Percentiles rank a stretch among this genome's conserved stretches.
Conservation (phyloP, 129 eudicot species). For the Flaveria bidentis region DNA sequence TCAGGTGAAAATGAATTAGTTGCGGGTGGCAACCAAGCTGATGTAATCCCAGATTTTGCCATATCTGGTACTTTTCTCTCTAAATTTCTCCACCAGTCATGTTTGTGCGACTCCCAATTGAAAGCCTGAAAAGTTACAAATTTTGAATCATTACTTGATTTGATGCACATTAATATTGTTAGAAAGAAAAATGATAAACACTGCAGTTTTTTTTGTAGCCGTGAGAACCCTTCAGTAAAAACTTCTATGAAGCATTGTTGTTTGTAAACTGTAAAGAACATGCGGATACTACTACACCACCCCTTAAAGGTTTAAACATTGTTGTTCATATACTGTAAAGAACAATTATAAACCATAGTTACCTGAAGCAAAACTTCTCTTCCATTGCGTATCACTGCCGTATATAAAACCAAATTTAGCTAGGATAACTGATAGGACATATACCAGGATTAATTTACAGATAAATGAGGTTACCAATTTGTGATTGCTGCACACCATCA, state of each 20-base stretch:
- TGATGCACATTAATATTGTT: neutral
- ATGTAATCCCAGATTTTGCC: conserved; percentile 80
- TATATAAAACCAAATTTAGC: conserved; percentile 13
- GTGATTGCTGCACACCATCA: conserved; percentile 51
- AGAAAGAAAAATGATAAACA: neutral
- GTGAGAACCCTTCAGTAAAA: neutral
- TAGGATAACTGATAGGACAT: neutral
- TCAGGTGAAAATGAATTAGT: conserved; percentile 72
- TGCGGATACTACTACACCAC: neutral
- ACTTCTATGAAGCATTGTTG: neutral
- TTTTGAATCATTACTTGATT: neutral
- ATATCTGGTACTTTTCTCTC: conserved; percentile 77
- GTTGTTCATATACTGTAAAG: neutral
- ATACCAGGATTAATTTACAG: neutral
- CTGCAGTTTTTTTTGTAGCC: neutral
- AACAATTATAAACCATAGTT: conserved; percentile 12
- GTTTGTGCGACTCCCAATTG: conserved; percentile 90
- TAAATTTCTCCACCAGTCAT: conserved; percentile 91
- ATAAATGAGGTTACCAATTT: conserved; percentile 49
- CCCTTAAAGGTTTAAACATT: neutral
- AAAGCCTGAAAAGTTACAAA: conserved; percentile 57
- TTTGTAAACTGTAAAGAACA: neutral
- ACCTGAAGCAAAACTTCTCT: conserved; percentile 85
- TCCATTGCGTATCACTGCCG: conserved; percentile 53
- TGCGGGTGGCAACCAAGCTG: conserved; percentile 96